Base-by-base conservation (phyloP, 23 red algal species). In the Gracilaria caudata region DNA sequence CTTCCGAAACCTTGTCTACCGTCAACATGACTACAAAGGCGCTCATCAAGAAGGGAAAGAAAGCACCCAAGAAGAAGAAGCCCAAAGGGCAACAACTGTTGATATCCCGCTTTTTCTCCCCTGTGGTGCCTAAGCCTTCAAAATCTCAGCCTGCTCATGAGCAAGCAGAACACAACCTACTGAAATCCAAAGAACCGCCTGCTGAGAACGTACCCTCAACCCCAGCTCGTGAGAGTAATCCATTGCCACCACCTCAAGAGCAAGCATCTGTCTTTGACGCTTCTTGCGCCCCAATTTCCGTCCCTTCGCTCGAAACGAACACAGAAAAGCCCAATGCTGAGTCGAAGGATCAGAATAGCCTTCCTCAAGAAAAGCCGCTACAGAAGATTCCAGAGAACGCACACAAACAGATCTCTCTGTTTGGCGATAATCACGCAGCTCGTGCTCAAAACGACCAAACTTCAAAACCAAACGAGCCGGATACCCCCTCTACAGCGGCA, bases 21-120 rank as follows among this genome's bases (percentile, higher is more conserved):
- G 19, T 36, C 65, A 47, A 25, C 29, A 75, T 75, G 70, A 43
- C 77, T 21, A 26, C 77, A 43, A 60, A 57, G 36, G 33, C 20
- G 6, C 59, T 37, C 37, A 40, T 64, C 82, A 74, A 55, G 66
- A 86, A 73, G 82, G 55, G 20, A 1, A 70, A 28, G 32, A 60
- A 33, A 84, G 25, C 80, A 7, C 36, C 82, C 10, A 86, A 70
- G 25, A 49, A 49, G 29, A 21, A 68, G 20, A 89, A 89, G 56
- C 11, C 17, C 37, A 80, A 51, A 21, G 53, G 86, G 13, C 55
- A 79, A 19, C 86, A 89, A 66, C 25, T 68, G 24, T 45, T 89
- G 38, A 89, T 89, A 43, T 89, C 86, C n/a, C 86, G 86, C 68
- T 89, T 89, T 35, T 89, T 89, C 56, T 72, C 81, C 9, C 47